A percentile compares a stretch with the other conserved stretches of the same genome.
Evolutionary conservation across 805 yeast species (phyloP).

Genomic region (Lipomyces sp.): DNA sequence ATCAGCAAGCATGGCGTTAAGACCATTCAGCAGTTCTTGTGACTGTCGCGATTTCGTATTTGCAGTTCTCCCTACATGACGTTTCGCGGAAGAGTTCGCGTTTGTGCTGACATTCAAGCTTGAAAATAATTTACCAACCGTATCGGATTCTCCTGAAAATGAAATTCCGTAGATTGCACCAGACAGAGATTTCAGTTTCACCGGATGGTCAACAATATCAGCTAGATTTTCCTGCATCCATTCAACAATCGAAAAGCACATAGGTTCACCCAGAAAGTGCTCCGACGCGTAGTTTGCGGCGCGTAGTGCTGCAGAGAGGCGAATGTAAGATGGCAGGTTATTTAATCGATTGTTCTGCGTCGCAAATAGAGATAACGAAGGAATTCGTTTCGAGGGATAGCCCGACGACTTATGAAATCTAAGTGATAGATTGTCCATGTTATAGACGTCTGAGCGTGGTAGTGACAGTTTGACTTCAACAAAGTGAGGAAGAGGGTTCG

Average conservation of each 20-base stretch:
- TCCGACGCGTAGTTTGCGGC: slow-evolving; percentile 44
- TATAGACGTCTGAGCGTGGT: slow-evolving; percentile 13
- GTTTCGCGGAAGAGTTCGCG: background rate
- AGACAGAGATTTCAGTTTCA: slow-evolving; percentile 57
- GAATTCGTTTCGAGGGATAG: slow-evolving; percentile 33
- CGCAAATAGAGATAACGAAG: slow-evolving; percentile 36
- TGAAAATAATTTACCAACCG: slow-evolving; percentile 22
- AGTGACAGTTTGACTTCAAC: slow-evolving; percentile 32
- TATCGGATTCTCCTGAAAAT: slow-evolving; percentile 41
- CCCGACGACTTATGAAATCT: slow-evolving; percentile 32
- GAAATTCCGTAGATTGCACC: slow-evolving; percentile 39
- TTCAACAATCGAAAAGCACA: slow-evolving; percentile 69
- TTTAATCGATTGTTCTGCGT: slow-evolving; percentile 16
- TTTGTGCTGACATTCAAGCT: slow-evolving; percentile 20
- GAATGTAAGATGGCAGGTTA: slow-evolving; percentile 56
- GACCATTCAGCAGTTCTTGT: slow-evolving; percentile 46
- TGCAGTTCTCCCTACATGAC: slow-evolving; percentile 8
- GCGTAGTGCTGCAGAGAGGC: slow-evolving; percentile 44
- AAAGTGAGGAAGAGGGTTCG: slow-evolving; percentile 26
- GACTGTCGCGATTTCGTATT: slow-evolving; percentile 29
- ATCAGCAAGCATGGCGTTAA: slow-evolving; percentile 45
- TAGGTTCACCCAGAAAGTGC: slow-evolving; percentile 66
- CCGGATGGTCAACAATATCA: slow-evolving; percentile 71
- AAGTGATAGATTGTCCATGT: slow-evolving; percentile 28
- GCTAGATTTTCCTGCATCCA: slow-evolving; percentile 73